Evolutionary conservation across 1,284 basidiomycete species (phyloP).

Genomic region (Rhodotorula sp.): DNA sequence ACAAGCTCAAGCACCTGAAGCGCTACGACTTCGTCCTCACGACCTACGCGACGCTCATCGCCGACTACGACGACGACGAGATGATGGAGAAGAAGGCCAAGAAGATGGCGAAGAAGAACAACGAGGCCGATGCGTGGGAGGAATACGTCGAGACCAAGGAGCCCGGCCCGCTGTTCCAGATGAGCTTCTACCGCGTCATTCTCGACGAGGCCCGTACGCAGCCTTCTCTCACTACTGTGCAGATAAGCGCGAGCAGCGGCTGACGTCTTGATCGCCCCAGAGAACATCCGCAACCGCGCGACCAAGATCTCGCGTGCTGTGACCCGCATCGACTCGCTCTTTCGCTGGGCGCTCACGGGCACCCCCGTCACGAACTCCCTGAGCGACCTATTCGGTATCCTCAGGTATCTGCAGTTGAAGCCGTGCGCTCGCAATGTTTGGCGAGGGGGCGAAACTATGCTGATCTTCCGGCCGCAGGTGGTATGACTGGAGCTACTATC

Average conservation of each 20-base stretch:
- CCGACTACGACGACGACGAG: slow-evolving; percentile 10
- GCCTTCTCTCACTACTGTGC: too few species aligned
- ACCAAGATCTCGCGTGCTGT: slow-evolving; percentile 35
- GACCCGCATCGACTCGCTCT: slow-evolving; percentile 31
- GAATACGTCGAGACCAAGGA: slow-evolving; percentile 31
- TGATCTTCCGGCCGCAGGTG: not conserved
- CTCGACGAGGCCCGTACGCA: slow-evolving; percentile 52
- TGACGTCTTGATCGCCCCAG: slow-evolving; percentile 6
- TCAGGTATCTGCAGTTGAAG: slow-evolving; percentile 58
- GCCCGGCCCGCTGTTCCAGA: slow-evolving; percentile 47
- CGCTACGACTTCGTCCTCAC: slow-evolving; percentile 46
- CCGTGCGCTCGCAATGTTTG: slow-evolving; percentile 5
- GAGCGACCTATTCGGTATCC: slow-evolving; percentile 57
- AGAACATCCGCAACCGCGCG: slow-evolving; percentile 30
- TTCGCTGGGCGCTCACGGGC: slow-evolving; percentile 44
- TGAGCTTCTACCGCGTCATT: slow-evolving; percentile 52
- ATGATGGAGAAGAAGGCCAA: slow-evolving; percentile 3
- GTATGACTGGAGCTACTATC: slow-evolving; percentile 9
- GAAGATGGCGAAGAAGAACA: not conserved
- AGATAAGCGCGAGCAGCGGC: too few species aligned
- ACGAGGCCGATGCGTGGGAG: slow-evolving; percentile 23
- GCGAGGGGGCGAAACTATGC: too few species aligned
- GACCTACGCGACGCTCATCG: slow-evolving; percentile 18
- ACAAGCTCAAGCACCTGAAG: slow-evolving; percentile 51
- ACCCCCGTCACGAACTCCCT: slow-evolving; percentile 63